A percentile compares a stretch with the other conserved stretches of the same genome.
phyloP scores from a whole-genome alignment of 805 yeast genomes.

The Barnettozyma botsteinii region DNA sequence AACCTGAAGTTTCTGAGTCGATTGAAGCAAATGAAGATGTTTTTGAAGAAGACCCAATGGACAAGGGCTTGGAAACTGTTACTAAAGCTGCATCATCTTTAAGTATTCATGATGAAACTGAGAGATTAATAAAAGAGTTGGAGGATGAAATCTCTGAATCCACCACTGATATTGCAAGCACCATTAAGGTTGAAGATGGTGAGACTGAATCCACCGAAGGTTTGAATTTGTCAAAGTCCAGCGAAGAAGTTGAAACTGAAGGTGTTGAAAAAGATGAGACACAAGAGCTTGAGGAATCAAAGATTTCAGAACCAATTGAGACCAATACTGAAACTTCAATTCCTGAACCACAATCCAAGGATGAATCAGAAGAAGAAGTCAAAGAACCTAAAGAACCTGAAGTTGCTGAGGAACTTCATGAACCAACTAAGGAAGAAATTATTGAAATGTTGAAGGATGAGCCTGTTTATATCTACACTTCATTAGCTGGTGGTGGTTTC shows the following conservation, averaged over 20 bases:
- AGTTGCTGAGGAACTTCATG: slow-evolving; percentile 17
- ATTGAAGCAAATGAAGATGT: not conserved
- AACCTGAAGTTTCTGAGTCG: not conserved
- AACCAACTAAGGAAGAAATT: slow-evolving; percentile 26
- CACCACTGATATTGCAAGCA: not conserved
- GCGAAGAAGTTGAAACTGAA: not conserved
- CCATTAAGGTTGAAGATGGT: no score
- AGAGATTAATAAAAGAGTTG: slow-evolving; percentile 17
- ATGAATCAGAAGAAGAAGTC: not conserved
- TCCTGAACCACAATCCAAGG: not conserved
- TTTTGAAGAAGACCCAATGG: not conserved
- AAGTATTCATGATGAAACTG: slow-evolving; percentile 17
- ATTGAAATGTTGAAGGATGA: slow-evolving; percentile 30
- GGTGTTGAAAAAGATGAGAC: not conserved
- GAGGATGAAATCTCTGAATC: slow-evolving; percentile 15
- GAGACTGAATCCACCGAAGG: not conserved
- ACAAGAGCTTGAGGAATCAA: no score
- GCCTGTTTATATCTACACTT: slow-evolving; percentile 76
- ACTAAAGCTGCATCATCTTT: not conserved
- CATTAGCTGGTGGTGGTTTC: slow-evolving; percentile 81
- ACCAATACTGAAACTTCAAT: not conserved
- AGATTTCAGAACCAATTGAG: not conserved
- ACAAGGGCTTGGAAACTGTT: not conserved
- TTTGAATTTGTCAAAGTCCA: not conserved
- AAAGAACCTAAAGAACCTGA: slow-evolving; percentile 2